phyloP scores from a whole-genome alignment of 2,329 filamentous ascomycete genomes.

The Verticillium longisporum region DNA sequence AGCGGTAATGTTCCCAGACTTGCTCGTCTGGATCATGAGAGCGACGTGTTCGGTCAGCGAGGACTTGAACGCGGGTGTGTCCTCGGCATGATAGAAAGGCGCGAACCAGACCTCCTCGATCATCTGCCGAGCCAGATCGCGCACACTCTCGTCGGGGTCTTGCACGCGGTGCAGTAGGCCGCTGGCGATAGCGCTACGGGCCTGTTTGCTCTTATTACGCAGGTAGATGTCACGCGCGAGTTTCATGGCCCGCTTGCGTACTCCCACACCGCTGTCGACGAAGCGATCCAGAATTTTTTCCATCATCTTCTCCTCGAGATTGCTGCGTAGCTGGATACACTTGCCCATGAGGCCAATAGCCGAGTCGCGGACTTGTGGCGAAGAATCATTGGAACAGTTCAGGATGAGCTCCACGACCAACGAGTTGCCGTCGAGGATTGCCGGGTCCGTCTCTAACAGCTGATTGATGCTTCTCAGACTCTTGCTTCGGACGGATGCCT shows the following conservation, averaged over 20 bases:
- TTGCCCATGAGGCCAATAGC: conserved; percentile 82
- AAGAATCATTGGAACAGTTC: conserved; percentile 71
- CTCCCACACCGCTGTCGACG: conserved; percentile 72
- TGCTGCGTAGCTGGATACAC: conserved; percentile 74
- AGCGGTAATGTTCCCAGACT: conserved; percentile 55
- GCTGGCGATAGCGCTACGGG: conserved; percentile 74
- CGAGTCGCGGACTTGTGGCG: conserved; percentile 85
- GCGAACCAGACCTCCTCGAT: conserved; percentile 94
- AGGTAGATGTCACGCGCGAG: conserved; percentile 87
- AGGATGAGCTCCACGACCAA: conserved; percentile 72
- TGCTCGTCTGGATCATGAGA: conserved; percentile 78
- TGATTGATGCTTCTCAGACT: conserved; percentile 87
- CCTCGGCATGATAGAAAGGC: conserved; percentile 66
- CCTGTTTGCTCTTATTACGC: conserved; percentile 60
- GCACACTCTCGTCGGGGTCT: conserved; percentile 77
- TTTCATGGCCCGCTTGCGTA: conserved; percentile 90
- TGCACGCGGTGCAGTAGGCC: conserved; percentile 73
- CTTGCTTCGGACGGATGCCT: conserved; percentile 86
- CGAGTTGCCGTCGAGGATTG: conserved; percentile 74
- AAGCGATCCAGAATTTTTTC: conserved; percentile 70
- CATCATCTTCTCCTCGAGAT: conserved; percentile 68
- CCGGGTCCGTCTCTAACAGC: conserved; percentile 85
- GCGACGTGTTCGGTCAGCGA: conserved; percentile 73
- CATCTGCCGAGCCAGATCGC: conserved; percentile 78
- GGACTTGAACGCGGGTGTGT: conserved; percentile 65